Evolutionary conservation across 1,284 basidiomycete species (phyloP).

Genomic region (Trichosporon inkin): DNA sequence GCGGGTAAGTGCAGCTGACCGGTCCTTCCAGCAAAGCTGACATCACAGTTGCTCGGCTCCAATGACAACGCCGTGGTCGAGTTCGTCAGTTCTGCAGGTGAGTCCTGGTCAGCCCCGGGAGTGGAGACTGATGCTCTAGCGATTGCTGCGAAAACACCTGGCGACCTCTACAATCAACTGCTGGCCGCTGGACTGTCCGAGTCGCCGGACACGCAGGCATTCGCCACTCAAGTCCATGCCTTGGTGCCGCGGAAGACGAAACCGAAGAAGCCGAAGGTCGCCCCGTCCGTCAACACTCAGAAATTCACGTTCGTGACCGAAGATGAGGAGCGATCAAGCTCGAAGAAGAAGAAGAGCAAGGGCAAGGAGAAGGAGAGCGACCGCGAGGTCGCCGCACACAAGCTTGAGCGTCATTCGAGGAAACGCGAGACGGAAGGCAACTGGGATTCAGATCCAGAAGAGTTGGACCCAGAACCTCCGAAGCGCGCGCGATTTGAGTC

Average conservation of each 20-base stretch:
- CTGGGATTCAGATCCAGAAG: conserved; percentile 52
- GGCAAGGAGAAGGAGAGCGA: conserved; percentile 54
- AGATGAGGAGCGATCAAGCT: conserved; percentile 56
- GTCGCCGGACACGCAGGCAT: conserved; percentile 70
- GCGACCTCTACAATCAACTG: conserved; percentile 70
- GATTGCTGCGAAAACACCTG: conserved; percentile 72
- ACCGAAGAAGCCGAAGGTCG: conserved; percentile 56
- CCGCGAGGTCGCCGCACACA: conserved; percentile 50
- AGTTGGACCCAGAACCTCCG: conserved; percentile 62
- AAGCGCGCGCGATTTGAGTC: conserved; percentile 47
- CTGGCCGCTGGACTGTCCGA: conserved; percentile 73
- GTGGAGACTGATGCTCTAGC: conserved; percentile 53
- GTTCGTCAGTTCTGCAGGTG: conserved; percentile 78
- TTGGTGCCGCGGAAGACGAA: conserved; percentile 70
- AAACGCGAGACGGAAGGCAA: conserved; percentile 65
- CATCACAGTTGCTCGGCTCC: conserved; percentile 67
- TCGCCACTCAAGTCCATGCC: conserved; percentile 70
- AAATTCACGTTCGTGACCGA: conserved; percentile 75
- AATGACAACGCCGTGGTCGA: conserved; percentile 76
- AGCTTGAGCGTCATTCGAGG: conserved; percentile 59
- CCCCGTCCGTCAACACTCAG: conserved; percentile 61
- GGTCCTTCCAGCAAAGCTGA: conserved; percentile 11
- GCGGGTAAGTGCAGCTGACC: conserved; percentile 55
- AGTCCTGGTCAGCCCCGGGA: conserved; percentile 31
- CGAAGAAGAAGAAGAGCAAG: conserved; percentile 45